phyloP scores from a whole-genome alignment of 2,329 filamentous ascomycete species.

The Endothia cerciana region DNA sequence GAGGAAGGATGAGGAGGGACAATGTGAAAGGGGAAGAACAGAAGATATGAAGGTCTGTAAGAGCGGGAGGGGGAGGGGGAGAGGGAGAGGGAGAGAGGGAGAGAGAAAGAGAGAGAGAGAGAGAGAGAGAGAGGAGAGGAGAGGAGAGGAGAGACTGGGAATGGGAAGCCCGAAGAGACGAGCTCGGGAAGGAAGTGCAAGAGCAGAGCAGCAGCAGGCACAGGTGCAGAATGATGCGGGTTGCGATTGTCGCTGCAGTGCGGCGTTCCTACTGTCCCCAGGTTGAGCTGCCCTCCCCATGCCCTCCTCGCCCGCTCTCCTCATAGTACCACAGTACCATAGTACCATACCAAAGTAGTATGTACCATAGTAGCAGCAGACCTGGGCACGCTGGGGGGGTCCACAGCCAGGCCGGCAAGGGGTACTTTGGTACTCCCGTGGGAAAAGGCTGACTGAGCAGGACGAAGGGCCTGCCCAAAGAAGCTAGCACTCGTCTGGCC shows the following conservation, averaged over 20 bases:
- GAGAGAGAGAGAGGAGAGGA: slow-evolving; percentile 19
- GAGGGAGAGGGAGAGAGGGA: slow-evolving; percentile 31
- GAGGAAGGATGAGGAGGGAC: slow-evolving; percentile 38
- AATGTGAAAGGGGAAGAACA: slow-evolving; percentile 33
- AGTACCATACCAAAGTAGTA: slow-evolving; percentile 5
- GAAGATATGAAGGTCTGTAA: slow-evolving; percentile 32
- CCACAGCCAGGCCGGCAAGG: neutral
- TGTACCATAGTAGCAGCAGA: neutral
- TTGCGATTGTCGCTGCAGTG: slow-evolving; percentile 29
- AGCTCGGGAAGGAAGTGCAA: slow-evolving; percentile 22
- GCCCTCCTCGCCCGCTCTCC: slow-evolving; percentile 2
- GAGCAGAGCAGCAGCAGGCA: neutral
- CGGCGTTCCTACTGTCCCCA: slow-evolving; percentile 14
- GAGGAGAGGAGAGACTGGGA: slow-evolving; percentile 18
- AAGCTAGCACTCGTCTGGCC: neutral
- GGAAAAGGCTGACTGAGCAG: slow-evolving; percentile 11
- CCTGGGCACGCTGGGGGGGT: neutral
- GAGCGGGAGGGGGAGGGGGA: slow-evolving; percentile 32
- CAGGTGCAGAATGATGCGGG: slow-evolving; percentile 21
- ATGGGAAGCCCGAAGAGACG: slow-evolving; percentile 16
- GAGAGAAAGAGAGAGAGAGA: slow-evolving; percentile 30
- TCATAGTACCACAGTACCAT: slow-evolving; percentile 10
- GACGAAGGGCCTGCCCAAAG: slow-evolving; percentile 6
- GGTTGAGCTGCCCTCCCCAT: slow-evolving; percentile 11
- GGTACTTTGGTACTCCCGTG: slow-evolving; percentile 1